phyloP scores from a whole-genome alignment of 1,284 basidiomycete species.

The Papiliotrema nemorosa region DNA sequence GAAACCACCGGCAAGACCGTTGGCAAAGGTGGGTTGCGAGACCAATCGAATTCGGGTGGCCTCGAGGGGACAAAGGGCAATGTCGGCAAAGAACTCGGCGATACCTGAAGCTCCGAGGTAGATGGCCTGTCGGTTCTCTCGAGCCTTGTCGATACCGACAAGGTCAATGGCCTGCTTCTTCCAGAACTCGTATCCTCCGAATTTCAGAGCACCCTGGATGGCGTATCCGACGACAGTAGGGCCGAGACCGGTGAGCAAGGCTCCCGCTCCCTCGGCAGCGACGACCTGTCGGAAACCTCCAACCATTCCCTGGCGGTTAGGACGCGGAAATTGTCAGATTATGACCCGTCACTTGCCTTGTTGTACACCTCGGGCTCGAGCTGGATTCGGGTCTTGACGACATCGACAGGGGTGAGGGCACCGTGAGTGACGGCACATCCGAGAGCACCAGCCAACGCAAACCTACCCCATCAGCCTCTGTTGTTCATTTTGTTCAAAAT shows the following conservation, averaged over 20 bases:
- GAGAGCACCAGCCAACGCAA: constrained; percentile 76
- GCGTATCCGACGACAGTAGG: constrained; percentile 91
- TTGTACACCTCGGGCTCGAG: constrained; percentile 61
- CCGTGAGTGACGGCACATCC: constrained; percentile 94
- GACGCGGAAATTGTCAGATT: background rate
- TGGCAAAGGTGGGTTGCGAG: constrained; percentile 55
- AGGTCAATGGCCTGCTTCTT: constrained; percentile 86
- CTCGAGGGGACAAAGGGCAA: constrained; percentile 57
- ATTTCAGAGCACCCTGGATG: constrained; percentile 95
- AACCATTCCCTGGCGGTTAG: constrained; percentile 59
- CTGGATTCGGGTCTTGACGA: constrained; percentile 98
- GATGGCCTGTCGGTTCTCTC: constrained; percentile 86
- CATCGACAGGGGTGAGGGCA: constrained; percentile 87
- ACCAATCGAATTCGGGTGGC: constrained; percentile 60
- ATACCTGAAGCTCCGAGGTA: constrained; percentile 92
- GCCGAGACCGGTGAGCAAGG: constrained; percentile 91
- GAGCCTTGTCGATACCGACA: constrained; percentile 76
- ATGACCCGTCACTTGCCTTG: constrained; percentile 46
- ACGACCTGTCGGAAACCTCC: constrained; percentile 70
- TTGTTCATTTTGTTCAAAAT: constrained; percentile 12
- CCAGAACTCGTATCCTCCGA: constrained; percentile 90
- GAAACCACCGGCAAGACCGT: constrained; percentile 55
- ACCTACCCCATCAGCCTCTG: constrained; percentile 30
- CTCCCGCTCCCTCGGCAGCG: constrained; percentile 74
- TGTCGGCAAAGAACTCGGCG: constrained; percentile 92